Evolutionary conservation across 805 yeast species (phyloP).

Genomic region (Saccharomycopsis vini): DNA sequence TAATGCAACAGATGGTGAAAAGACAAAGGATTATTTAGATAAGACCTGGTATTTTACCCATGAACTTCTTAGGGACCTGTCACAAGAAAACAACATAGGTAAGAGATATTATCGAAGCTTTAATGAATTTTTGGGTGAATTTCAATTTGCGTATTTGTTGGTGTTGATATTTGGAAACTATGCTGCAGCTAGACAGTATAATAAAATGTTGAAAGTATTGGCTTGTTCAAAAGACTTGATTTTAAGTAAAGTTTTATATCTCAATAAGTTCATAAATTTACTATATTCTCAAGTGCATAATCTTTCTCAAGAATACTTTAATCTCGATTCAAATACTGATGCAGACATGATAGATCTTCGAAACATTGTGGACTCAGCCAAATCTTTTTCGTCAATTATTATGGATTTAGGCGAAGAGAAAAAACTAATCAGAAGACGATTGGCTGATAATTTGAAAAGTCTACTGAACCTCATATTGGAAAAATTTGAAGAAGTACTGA

Average conservation of each 20-base stretch:
- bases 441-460: background rate
- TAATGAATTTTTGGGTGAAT: conserved; percentile 37
- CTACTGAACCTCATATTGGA: background rate
- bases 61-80: background rate
- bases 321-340: background rate
- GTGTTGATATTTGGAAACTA: conserved; percentile 50
- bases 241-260: background rate
- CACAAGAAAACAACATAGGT: conserved; percentile 26
- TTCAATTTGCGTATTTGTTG: conserved; percentile 42
- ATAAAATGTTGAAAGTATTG: conserved; percentile 4
- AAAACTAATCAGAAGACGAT: background rate
- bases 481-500: background rate
- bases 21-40: conserved; percentile 48
- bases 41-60: conserved; percentile 43
- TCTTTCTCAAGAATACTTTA: background rate
- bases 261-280: background rate
- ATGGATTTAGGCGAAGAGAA: background rate
- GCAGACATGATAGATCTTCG: background rate
- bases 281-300: background rate
- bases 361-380: background rate
- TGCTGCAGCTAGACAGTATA: conserved; percentile 49
- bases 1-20: conserved; percentile 30
- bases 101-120: conserved; percentile 19
- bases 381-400: background rate
- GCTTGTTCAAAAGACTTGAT: background rate